These are phyloP conservation scores for Botrytis deweyae DNA, from an alignment of 2,329 filamentous ascomycete genomes.

Conservation along the genomic window DNA sequence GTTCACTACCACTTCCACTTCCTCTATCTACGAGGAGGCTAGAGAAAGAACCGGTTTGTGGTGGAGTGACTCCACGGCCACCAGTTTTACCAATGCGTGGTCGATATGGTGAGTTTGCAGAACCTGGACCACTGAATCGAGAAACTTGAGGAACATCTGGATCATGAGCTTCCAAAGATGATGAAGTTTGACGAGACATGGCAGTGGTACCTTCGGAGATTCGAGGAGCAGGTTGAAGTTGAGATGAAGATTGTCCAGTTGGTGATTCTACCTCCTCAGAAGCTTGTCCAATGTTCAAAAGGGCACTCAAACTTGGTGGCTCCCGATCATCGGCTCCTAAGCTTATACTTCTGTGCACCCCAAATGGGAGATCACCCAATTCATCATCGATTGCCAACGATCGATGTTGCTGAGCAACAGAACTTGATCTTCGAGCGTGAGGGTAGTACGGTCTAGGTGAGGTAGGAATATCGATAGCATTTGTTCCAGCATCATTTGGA, in stretches of 20 bases:
- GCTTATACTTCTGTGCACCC: constrained; percentile 64
- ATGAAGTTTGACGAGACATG: constrained; percentile 34
- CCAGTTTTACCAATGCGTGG: constrained; percentile 36
- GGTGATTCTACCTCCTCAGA: constrained; percentile 41
- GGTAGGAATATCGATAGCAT: constrained; percentile 70
- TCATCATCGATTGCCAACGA: constrained; percentile 58
- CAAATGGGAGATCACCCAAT: constrained; percentile 57
- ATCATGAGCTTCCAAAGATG: constrained; percentile 36
- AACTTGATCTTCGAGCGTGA: constrained; percentile 64
- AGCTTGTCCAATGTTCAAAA: constrained; percentile 51
- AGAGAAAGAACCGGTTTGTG: constrained; percentile 39
- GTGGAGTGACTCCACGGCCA: constrained; percentile 38
- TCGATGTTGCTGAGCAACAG: constrained; percentile 63
- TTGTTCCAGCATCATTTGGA: constrained; percentile 53
- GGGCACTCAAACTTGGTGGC: constrained; percentile 62
- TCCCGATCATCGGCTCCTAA: constrained; percentile 64
- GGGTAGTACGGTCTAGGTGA: constrained; percentile 60
- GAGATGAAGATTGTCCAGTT: constrained; percentile 36
- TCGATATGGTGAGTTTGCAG: constrained; percentile 38
- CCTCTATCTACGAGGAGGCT: constrained; percentile 39
- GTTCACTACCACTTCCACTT: constrained; percentile 41
- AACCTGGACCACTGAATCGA: constrained; percentile 32
- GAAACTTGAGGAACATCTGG: constrained; percentile 32
- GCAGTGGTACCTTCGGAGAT: constrained; percentile 33
- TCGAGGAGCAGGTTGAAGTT: constrained; percentile 38